A percentile compares a stretch with the other conserved stretches of the same genome.
Conservation (phyloP, 306 rosid genomes). For the Rosa rugosa region DNA sequence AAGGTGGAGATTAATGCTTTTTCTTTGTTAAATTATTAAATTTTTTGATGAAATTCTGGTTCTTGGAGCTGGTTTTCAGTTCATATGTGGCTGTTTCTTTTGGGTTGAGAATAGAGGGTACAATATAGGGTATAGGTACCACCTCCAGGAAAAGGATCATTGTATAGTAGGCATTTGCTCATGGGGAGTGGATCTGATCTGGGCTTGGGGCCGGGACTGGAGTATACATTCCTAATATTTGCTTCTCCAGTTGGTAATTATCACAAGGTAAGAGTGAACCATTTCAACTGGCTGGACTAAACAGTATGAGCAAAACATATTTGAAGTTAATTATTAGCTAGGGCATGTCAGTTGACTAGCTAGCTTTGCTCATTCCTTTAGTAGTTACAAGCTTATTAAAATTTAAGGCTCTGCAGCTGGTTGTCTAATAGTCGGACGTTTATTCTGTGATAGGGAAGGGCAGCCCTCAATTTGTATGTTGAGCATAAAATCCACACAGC, state of each 20-base stretch:
- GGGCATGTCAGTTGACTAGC: background rate
- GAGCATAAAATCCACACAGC: slow-evolving; percentile 48
- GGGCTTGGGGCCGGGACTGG: slow-evolving; percentile 46
- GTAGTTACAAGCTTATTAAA: background rate
- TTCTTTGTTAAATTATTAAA: background rate
- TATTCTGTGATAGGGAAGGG: slow-evolving; percentile 30
- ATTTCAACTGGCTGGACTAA: background rate
- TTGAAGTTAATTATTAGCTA: background rate
- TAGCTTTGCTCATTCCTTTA: background rate
- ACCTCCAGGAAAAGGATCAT: slow-evolving; percentile 58
- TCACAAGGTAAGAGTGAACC: slow-evolving; percentile 38
- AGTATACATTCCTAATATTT: slow-evolving; percentile 46
- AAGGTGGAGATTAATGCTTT: slow-evolving; percentile 9
- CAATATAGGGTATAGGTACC: slow-evolving; percentile 42
- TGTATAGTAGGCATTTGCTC: slow-evolving; percentile 64
- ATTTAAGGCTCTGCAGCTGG: background rate
- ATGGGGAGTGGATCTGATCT: slow-evolving; percentile 56
- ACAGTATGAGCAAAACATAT: background rate
- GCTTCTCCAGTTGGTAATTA: slow-evolving; percentile 51
- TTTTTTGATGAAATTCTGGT: slow-evolving; percentile 8
- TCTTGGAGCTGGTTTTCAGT: slow-evolving; percentile 4
- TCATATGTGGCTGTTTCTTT: background rate
- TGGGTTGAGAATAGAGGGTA: background rate
- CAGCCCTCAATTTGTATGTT: slow-evolving; percentile 35
- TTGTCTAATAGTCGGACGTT: background rate